Conservation (phyloP, 805 yeast genomes). For the Brettanomyces bruxellensis region DNA sequence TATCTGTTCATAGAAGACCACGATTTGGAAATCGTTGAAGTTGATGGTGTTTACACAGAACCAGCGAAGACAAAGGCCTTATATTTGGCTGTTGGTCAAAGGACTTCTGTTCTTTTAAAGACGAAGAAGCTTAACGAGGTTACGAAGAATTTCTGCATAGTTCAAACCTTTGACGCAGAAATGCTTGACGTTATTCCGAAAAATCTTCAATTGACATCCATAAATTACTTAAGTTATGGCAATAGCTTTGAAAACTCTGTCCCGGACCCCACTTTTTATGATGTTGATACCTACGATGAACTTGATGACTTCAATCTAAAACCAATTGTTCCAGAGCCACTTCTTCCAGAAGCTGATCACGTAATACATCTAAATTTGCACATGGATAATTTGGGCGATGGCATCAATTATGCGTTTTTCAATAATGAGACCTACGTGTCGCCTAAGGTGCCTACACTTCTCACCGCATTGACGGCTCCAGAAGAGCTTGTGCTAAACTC, state of each 20-base stretch:
- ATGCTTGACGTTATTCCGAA: conserved; percentile 67
- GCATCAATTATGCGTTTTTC: conserved; percentile 70
- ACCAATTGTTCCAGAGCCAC: conserved; percentile 30
- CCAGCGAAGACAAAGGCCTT: conserved; percentile 47
- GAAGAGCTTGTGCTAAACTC: conserved; percentile 39
- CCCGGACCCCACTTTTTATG: conserved; percentile 11
- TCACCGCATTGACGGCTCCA: conserved; percentile 57
- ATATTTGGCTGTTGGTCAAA: conserved; percentile 72
- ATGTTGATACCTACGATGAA: conserved; percentile 22
- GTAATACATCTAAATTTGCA: conserved; percentile 48
- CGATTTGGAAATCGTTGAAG: conserved; percentile 61
- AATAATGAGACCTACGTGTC: conserved; percentile 53
- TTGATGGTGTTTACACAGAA: conserved; percentile 62
- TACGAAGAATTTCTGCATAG: conserved; percentile 45
- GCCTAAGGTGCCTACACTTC: conserved; percentile 66
- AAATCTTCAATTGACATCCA: conserved; percentile 44
- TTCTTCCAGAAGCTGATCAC: conserved; percentile 54
- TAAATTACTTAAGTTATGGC: conserved; percentile 49
- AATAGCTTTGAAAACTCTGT: conserved; percentile 17
- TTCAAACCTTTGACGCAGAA: conserved; percentile 50
- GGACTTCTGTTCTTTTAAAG: conserved; percentile 60
- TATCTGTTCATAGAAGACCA: conserved; percentile 62
- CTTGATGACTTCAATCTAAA: conserved; percentile 38
- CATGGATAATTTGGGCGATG: conserved; percentile 66
- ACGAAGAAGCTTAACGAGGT: conserved; percentile 34